Conservation (phyloP, 805 yeast genomes). For the Myxozyma nipponensis region DNA sequence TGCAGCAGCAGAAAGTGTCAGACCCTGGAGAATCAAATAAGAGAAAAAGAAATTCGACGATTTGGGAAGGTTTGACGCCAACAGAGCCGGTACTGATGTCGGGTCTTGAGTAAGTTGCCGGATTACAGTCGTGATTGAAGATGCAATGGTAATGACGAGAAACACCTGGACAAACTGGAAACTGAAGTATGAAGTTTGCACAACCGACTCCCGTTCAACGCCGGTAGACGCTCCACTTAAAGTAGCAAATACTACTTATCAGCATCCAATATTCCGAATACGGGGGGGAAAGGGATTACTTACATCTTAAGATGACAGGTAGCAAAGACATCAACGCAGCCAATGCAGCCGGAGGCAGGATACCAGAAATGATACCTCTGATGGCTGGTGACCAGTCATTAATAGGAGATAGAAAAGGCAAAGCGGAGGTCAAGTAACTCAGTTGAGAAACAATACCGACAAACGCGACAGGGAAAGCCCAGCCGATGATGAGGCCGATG, state of each 20-base stretch:
- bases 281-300: no score
- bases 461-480: constrained; percentile 82
- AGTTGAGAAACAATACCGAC: constrained; percentile 75
- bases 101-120: constrained; percentile 69
- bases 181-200: constrained; percentile 75
- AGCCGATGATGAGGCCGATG: constrained; percentile 53
- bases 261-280: background rate
- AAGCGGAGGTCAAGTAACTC: constrained; percentile 61
- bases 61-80: constrained; percentile 74
- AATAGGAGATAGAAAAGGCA: constrained; percentile 73
- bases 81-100: constrained; percentile 60
- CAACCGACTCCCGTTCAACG: constrained; percentile 66
- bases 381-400: constrained; percentile 54
- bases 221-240: constrained; percentile 66
- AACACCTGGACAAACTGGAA: constrained; percentile 81
- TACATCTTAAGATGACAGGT: constrained; percentile 70
- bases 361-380: constrained; percentile 81
- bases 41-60: constrained; percentile 84
- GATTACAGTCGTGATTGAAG: constrained; percentile 74
- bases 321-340: constrained; percentile 80
- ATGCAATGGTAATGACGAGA: constrained; percentile 78
- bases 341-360: constrained; percentile 78
- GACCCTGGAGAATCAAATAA: constrained; percentile 67
- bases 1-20: constrained; percentile 70
- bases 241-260: constrained; percentile 55